Base-by-base conservation (phyloP, 2,329 filamentous ascomycete genomes). In the Venturia oleaginea region DNA sequence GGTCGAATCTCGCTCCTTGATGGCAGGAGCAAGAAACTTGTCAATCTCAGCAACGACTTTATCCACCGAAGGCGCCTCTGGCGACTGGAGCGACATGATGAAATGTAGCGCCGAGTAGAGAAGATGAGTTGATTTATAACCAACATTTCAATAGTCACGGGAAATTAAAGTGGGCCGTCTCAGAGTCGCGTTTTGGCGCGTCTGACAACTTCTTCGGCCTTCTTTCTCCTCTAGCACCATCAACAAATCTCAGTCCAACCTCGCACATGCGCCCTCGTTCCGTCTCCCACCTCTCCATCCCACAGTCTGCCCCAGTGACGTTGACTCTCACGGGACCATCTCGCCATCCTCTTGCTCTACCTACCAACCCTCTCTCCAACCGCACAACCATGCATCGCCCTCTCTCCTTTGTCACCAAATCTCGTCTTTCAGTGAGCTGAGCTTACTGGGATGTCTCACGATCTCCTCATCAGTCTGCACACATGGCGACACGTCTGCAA, bases 361-460 rank as follows among this genome's bases (percentile, higher is more conserved):
- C 48, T 17, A 40, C 54, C 48, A 37, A 34, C 62, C 32, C 43
- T 43, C 60, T 66, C 69, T 62, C 55, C 63, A 64, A 67, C 63
- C 71, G 77, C 76, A 78, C 71, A 64, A 54, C 76, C 32, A 80
- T 81, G 88, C 90, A 89, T 83, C 78, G 80, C 85, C 86, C 89
- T 87, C 87, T 86, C 88, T 84, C 80, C 75, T 88, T 83, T 91
- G 90, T 91, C 83, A 87, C 87, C 89, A 85, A 83, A 80, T 80
- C 81, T 80, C 80, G 79, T 88, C 86, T 87, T 88, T 84, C 83
- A 81, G 73, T 70, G 72, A 67, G 51, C 61, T 66, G 38, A 7
- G 34, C 46, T 55, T 38, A 32, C 40, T 63, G 70, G 70, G 81
- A 84, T 82, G 83, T 84, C 86, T 85, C 75, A 75, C 42, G 60